These are phyloP conservation scores for Lactuca saligna DNA, from an alignment of 129 eudicot species.

Conservation along the genomic window DNA sequence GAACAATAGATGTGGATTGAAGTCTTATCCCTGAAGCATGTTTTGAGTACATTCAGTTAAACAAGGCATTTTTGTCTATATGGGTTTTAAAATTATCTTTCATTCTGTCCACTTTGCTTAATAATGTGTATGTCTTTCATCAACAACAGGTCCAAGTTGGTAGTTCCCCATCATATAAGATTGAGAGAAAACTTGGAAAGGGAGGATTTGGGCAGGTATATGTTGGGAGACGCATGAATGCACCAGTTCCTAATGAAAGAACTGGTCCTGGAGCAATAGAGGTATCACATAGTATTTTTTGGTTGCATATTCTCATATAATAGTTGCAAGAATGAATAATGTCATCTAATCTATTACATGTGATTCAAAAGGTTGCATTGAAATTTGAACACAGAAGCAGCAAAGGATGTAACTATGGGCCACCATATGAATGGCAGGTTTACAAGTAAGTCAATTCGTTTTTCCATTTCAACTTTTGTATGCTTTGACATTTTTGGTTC, in stretches of 20 bases:
- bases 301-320: neutral
- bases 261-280: constrained; percentile 73
- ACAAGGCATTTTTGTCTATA: no score
- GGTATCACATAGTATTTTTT: constrained; percentile 37
- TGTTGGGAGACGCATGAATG: constrained; percentile 70
- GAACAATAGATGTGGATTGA: neutral
- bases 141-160: constrained; percentile 73
- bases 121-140: constrained; percentile 9
- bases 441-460: constrained; percentile 52
- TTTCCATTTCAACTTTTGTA: neutral
- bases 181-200: constrained; percentile 80
- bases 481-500: neutral
- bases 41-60: neutral
- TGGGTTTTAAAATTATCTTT: no score
- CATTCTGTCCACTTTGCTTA: no score
- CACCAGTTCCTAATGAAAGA: constrained; percentile 60
- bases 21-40: neutral
- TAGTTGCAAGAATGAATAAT: neutral
- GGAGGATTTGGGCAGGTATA: constrained; percentile 97
- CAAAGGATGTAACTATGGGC: constrained; percentile 93
- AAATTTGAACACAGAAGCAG: constrained; percentile 86
- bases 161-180: constrained; percentile 62
- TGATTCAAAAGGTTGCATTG: constrained; percentile 53
- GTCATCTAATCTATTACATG: neutral
- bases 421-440: constrained; percentile 94